Evolutionary conservation across 31 red algal species (phyloP).

Genomic region (Odonthalia washingtoniensis): DNA sequence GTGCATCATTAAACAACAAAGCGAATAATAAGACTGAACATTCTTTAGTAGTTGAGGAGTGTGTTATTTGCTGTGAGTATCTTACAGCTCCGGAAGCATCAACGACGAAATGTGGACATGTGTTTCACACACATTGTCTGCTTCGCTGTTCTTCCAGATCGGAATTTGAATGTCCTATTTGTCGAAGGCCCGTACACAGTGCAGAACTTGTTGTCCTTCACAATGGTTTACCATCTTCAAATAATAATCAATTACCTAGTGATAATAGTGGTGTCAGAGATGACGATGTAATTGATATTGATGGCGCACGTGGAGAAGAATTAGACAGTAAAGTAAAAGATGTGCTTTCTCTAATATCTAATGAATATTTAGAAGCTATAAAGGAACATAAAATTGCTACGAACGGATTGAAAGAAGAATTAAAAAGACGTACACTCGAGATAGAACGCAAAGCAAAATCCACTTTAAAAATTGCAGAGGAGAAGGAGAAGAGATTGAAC

Average conservation of each 20-base stretch:
- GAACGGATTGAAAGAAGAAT: constrained; percentile 10
- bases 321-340: background rate
- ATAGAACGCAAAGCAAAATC: no score
- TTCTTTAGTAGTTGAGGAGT: no score
- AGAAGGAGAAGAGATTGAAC: no score
- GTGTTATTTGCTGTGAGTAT: no score
- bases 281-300: background rate
- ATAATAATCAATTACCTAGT: background rate
- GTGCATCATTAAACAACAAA: no score
- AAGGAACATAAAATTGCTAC: background rate
- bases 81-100: no score
- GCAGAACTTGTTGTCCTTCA: constrained; percentile 23
- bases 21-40: no score
- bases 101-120: no score
- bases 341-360: background rate
- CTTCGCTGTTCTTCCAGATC: no score
- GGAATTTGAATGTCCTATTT: constrained; percentile 41
- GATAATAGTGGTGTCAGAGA: background rate
- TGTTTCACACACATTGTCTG: no score
- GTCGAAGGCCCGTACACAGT: background rate
- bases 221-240: background rate
- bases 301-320: background rate
- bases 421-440: constrained; percentile 7
- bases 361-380: background rate
- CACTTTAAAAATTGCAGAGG: no score